Conservation (phyloP, 1,284 basidiomycete species). For the Agroathelia rolfsii region DNA sequence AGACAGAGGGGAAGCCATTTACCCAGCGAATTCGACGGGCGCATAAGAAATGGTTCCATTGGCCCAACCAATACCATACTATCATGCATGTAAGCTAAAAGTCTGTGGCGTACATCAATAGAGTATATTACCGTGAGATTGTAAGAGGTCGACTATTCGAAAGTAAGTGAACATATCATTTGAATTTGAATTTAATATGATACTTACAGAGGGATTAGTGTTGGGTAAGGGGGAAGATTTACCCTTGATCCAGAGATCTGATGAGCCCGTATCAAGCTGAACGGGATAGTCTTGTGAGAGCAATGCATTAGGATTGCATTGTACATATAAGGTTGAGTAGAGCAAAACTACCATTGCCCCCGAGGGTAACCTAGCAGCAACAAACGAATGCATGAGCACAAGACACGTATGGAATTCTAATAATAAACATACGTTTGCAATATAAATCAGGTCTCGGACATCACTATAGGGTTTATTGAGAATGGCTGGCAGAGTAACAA, state of each 20-base stretch:
- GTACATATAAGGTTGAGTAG: slow-evolving; percentile 1
- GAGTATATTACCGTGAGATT: slow-evolving; percentile 49
- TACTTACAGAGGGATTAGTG: slow-evolving; percentile 40
- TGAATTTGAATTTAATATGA: slow-evolving; percentile 3
- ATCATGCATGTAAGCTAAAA: slow-evolving; percentile 7
- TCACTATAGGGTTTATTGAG: too few relatives aligned
- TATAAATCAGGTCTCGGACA: slow-evolving; percentile 64
- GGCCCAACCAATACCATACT: slow-evolving; percentile 78
- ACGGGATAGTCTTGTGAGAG: slow-evolving; percentile 43
- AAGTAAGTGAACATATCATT: slow-evolving; percentile 10
- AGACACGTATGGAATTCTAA: slow-evolving; percentile 2
- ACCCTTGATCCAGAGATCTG: slow-evolving; percentile 68
- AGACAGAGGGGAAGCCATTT: slow-evolving; percentile 15
- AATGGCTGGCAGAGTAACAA: too few relatives aligned
- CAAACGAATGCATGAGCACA: slow-evolving; percentile 5
- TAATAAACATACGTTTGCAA: slow-evolving; percentile 48
- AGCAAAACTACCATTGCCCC: slow-evolving; percentile 38
- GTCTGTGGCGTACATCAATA: too few relatives aligned
- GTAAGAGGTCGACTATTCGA: slow-evolving; percentile 29
- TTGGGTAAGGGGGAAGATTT: slow-evolving; percentile 40
- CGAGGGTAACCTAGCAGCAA: slow-evolving; percentile 48
- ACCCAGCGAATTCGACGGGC: slow-evolving; percentile 60
- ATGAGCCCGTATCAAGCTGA: slow-evolving; percentile 75
- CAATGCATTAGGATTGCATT: slow-evolving; percentile 4
- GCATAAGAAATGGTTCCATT: slow-evolving; percentile 52